Conservation (phyloP, 805 yeast species). For the Teunomyces pallodes region DNA sequence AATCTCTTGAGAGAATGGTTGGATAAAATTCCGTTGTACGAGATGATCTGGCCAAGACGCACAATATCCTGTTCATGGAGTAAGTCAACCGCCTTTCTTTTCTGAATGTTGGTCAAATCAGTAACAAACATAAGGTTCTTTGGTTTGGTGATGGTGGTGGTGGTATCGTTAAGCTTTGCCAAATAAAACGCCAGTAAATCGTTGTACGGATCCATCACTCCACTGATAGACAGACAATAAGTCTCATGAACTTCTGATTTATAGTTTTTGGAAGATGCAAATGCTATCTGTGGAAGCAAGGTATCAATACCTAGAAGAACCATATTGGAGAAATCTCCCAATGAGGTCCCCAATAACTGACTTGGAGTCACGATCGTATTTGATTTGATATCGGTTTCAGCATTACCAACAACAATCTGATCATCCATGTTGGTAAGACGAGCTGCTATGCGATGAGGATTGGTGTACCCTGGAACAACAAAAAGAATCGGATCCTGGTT, state of each 20-base stretch:
- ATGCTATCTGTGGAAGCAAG: slow-evolving; percentile 21
- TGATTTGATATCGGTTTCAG: not conserved
- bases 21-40: slow-evolving; percentile 11
- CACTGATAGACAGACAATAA: slow-evolving; percentile 9
- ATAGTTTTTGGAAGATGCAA: slow-evolving; percentile 1
- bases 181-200: slow-evolving; percentile 19
- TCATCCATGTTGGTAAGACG: slow-evolving; percentile 1
- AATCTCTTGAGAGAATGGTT: not conserved
- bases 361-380: slow-evolving; percentile 9
- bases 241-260: not conserved
- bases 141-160: slow-evolving; percentile 18
- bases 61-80: slow-evolving; percentile 8
- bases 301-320: slow-evolving; percentile 19
- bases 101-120: slow-evolving; percentile 4
- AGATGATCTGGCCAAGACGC: slow-evolving; percentile 15
- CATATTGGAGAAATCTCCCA: slow-evolving; percentile 11
- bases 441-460: slow-evolving; percentile 2
- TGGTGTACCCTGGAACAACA: slow-evolving; percentile 16
- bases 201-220: slow-evolving; percentile 18
- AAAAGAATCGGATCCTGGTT: slow-evolving; percentile 10
- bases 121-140: slow-evolving; percentile 17
- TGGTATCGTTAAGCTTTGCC: slow-evolving; percentile 9
- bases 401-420: not conserved
- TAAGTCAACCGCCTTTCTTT: not conserved
- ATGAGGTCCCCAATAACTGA: slow-evolving; percentile 14